A percentile compares a stretch with the other conserved stretches of the same genome.
Evolutionary conservation across 2,329 filamentous ascomycete genomes (phyloP).

Genomic region (Hypocrella siamensis): DNA sequence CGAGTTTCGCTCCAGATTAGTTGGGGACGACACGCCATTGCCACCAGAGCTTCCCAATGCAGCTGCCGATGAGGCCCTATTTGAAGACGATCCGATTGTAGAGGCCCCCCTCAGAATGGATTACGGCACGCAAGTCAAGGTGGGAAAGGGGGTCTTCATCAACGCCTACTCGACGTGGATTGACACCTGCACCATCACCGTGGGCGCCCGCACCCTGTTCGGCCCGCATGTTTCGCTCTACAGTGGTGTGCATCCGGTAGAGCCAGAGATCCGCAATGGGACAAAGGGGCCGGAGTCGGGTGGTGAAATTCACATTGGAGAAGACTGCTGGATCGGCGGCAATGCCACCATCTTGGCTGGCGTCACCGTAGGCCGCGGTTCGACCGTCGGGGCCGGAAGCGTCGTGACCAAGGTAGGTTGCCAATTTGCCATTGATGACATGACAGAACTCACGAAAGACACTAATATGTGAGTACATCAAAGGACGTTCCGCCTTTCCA

Average conservation of each 20-base stretch:
- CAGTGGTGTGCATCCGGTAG: constrained; percentile 60
- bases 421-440: constrained; percentile 42
- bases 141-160: constrained; percentile 55
- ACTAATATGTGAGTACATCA: constrained; percentile 11
- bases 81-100: constrained; percentile 8
- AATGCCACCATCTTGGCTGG: constrained; percentile 58
- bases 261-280: constrained; percentile 59
- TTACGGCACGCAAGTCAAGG: constrained; percentile 16
- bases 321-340: constrained; percentile 70
- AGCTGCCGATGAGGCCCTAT: constrained; percentile 3
- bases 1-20: constrained; percentile 2
- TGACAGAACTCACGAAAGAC: constrained; percentile 26
- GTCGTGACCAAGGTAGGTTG: constrained; percentile 62
- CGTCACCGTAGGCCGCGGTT: constrained; percentile 61
- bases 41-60: constrained; percentile 2
- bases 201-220: constrained; percentile 63
- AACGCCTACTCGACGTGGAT: constrained; percentile 61
- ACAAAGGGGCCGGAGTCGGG: constrained; percentile 61
- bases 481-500: constrained; percentile 14
- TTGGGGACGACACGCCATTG: constrained; percentile 2
- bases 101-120: constrained; percentile 6
- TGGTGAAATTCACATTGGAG: constrained; percentile 56
- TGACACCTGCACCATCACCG: constrained; percentile 58
- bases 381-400: constrained; percentile 62
- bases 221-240: constrained; percentile 69